phyloP scores from a whole-genome alignment of 2,329 filamentous ascomycete genomes.

The Cytospora chrysosperma region DNA sequence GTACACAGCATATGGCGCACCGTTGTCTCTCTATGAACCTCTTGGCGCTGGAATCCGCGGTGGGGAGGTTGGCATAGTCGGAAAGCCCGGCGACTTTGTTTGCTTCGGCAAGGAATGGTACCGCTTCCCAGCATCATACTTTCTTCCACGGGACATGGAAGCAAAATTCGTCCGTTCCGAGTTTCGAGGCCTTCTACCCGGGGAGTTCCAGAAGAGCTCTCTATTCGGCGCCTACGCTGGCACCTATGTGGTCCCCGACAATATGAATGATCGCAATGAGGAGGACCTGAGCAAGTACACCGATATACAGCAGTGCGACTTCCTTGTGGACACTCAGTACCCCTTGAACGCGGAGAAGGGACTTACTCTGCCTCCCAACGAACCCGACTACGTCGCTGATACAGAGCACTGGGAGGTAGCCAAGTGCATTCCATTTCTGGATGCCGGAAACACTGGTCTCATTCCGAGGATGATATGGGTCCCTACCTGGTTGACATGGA shows the following conservation, averaged over 20 bases:
- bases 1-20: conserved; percentile 80
- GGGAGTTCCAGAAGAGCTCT: conserved; percentile 78
- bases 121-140: conserved; percentile 90
- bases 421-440: conserved; percentile 76
- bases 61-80: conserved; percentile 44
- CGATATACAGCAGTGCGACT: conserved; percentile 72
- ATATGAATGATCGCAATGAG: conserved; percentile 89
- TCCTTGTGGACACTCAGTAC: conserved; percentile 85
- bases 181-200: conserved; percentile 84
- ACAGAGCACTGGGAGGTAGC: conserved; percentile 74
- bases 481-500: conserved; percentile 61
- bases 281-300: conserved; percentile 88
- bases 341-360: conserved; percentile 47
- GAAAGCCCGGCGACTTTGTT: conserved; percentile 64
- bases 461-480: conserved; percentile 80
- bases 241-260: conserved; percentile 77
- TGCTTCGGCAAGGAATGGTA: conserved; percentile 99
- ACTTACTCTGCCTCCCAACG: conserved; percentile 56
- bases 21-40: conserved; percentile 67
- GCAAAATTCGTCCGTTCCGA: conserved; percentile 90
- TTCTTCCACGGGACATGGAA: conserved; percentile 77
- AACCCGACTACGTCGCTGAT: conserved; percentile 79
- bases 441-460: conserved; percentile 70
- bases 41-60: conserved; percentile 56
- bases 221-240: conserved; percentile 73